A percentile compares a stretch with the other conserved stretches of the same genome.
Conservation (phyloP, 345 rosid species). For the Alliaria petiolata region DNA sequence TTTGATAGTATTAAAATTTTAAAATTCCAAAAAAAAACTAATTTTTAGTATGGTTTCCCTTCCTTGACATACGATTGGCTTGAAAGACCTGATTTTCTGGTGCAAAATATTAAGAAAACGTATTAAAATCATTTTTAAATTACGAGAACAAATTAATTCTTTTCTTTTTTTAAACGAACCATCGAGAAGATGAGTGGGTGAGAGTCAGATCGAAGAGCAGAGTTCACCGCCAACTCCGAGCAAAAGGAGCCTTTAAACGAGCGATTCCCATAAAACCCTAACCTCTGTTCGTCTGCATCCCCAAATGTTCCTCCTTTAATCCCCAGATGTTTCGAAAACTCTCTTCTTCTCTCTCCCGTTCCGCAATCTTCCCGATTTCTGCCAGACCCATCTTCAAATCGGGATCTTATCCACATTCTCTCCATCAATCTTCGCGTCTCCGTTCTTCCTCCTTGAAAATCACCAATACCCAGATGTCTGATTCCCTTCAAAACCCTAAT, state of each 20-base stretch:
- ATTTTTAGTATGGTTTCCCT: too few species aligned
- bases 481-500: background rate
- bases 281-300: background rate
- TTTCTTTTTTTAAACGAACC: background rate
- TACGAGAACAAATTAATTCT: too few species aligned
- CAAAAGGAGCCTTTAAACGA: too few species aligned
- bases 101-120: too few species aligned
- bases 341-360: slow-evolving; percentile 32
- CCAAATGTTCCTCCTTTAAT: background rate
- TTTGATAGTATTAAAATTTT: too few species aligned
- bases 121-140: too few species aligned
- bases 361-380: slow-evolving; percentile 14
- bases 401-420: slow-evolving; percentile 10
- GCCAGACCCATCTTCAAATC: slow-evolving; percentile 16
- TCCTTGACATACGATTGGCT: too few species aligned
- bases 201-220: slow-evolving; percentile 5
- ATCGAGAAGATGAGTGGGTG: slow-evolving; percentile 1
- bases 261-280: too few species aligned
- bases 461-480: slow-evolving; percentile 39
- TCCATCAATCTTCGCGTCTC: slow-evolving; percentile 18
- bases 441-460: slow-evolving; percentile 37
- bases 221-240: background rate
- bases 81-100: too few species aligned
- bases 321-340: slow-evolving; percentile 48
- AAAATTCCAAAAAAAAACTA: too few species aligned